Conservation (phyloP, 106 monocot genomes). For the Dioscorea zingiberensis region DNA sequence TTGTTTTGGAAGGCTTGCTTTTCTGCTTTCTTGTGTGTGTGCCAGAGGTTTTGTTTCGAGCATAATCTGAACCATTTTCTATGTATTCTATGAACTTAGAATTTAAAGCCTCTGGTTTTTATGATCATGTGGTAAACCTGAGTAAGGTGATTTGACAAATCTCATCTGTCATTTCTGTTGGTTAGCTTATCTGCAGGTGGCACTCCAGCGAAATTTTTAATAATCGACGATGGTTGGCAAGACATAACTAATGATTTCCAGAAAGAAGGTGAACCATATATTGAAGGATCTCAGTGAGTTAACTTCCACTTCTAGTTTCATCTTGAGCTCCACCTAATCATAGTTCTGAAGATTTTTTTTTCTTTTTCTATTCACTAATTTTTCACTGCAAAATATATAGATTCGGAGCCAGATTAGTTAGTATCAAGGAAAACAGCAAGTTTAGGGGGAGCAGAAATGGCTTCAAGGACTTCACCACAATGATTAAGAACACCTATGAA, state of each 20-base stretch:
- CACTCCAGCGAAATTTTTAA: conserved; percentile 38
- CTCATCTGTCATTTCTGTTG: background rate
- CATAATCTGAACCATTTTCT: background rate
- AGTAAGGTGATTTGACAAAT: no score
- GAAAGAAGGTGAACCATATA: conserved; percentile 36
- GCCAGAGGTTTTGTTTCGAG: background rate
- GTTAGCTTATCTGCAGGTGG: conserved; percentile 35
- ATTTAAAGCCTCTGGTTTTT: no score
- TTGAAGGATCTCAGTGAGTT: conserved; percentile 43
- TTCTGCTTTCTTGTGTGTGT: no score
- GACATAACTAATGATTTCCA: conserved; percentile 37
- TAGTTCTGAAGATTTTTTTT: no score
- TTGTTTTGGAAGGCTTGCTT: no score
- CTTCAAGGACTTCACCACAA: conserved; percentile 29
- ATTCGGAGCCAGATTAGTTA: conserved; percentile 33
- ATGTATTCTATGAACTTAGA: background rate
- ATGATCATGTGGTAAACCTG: no score
- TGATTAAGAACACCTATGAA: conserved; percentile 30
- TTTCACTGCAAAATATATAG: conserved; percentile 7
- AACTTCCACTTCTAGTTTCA: no score
- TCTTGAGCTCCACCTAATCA: no score
- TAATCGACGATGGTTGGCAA: conserved; percentile 60
- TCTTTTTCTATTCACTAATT: no score
- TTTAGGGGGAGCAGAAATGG: conserved; percentile 11
- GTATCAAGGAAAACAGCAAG: conserved; percentile 37